phyloP scores from a whole-genome alignment of 2,329 filamentous ascomycete genomes.

The Neofusicoccum umdonicola region DNA sequence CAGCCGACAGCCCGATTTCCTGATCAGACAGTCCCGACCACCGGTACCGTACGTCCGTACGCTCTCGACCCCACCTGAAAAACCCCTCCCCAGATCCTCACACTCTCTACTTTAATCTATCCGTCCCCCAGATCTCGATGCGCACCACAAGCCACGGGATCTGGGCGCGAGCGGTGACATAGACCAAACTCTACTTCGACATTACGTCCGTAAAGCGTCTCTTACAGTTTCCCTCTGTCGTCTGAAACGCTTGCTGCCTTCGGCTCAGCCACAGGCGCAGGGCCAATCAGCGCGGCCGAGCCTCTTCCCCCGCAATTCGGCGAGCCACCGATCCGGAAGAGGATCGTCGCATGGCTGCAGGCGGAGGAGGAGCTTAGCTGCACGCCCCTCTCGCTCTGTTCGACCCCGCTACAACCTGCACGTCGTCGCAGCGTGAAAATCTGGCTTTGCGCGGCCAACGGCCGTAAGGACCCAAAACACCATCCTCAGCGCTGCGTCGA shows the following conservation, averaged over 20 bases:
- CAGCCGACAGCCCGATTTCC: too few species aligned
- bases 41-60: neutral
- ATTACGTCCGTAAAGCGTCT: slow-evolving; percentile 22
- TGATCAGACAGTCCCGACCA: too few species aligned
- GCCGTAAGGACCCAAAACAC: too few species aligned
- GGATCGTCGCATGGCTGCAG: neutral
- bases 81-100: neutral
- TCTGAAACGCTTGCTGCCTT: neutral
- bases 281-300: neutral
- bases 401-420: too few species aligned
- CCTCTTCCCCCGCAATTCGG: neutral
- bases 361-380: too few species aligned
- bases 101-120: neutral
- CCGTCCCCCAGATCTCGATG: neutral
- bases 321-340: neutral
- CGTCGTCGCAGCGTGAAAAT: too few species aligned
- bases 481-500: too few species aligned
- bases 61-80: neutral
- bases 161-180: neutral
- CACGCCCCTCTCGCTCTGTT: neutral
- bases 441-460: too few species aligned
- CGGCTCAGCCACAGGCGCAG: neutral
- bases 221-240: neutral
- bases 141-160: neutral
- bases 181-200: neutral